These are phyloP conservation scores for Sorghum bicolor DNA, from an alignment of 176 grass and related monocot genomes.

Conservation along the genomic window Sorghum_bicolor_NCBIv3 NC_012870.2:6047501-6048000, in stretches of 20 bases:
- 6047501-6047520: neutral
- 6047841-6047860: neutral
- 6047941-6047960: neutral
- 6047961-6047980: neutral
- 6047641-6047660: conserved; percentile 36
- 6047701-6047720: neutral
- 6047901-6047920: neutral
- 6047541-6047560: conserved; percentile 82
- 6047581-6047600: conserved; percentile 84
- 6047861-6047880: neutral
- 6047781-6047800: neutral
- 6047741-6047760: neutral
- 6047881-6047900: neutral
- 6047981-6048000: neutral
- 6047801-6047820: neutral
- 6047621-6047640: conserved; percentile 83
- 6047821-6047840: neutral
- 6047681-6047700: neutral
- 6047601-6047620: conserved; percentile 84
- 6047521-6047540: neutral
- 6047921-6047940: neutral
- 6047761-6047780: neutral
- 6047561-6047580: conserved; percentile 78
- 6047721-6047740: neutral
- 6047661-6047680: neutral